Evolutionary conservation across 2,329 filamentous ascomycete genomes (phyloP).

Genomic region (Arthrobotrys iridis): DNA sequence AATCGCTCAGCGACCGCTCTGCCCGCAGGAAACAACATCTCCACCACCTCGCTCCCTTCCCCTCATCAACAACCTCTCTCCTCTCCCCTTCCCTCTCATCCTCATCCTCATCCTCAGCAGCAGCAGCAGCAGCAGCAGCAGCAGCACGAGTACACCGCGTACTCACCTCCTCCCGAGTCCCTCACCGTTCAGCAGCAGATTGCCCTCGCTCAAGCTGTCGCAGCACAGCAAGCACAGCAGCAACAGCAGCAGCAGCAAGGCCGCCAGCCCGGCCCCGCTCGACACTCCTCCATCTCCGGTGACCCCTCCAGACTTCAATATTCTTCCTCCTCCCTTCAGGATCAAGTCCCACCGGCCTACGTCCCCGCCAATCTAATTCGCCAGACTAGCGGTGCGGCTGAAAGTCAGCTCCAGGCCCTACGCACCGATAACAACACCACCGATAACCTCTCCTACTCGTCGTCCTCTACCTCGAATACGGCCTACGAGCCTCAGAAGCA

Average conservation of each 20-base stretch:
- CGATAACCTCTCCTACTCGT: slow-evolving; percentile 38
- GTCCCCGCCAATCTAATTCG: slow-evolving; percentile 37
- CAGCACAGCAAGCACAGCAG: slow-evolving; percentile 57
- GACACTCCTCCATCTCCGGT: slow-evolving; percentile 50
- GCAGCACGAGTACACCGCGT: slow-evolving; percentile 42
- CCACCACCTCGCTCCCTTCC: slow-evolving; percentile 40
- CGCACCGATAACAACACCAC: slow-evolving; percentile 47
- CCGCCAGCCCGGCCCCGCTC: slow-evolving; percentile 21
- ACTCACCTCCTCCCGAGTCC: slow-evolving; percentile 28
- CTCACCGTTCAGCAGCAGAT: slow-evolving; percentile 34
- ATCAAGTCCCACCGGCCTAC: slow-evolving; percentile 16
- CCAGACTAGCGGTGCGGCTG: slow-evolving; percentile 49
- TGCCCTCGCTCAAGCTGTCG: slow-evolving; percentile 23
- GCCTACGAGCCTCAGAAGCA: slow-evolving; percentile 18
- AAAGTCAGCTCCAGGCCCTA: slow-evolving; percentile 55
- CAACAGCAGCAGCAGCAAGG: slow-evolving; percentile 52
- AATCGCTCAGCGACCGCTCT: slow-evolving; percentile 50
- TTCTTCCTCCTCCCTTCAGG: slow-evolving; percentile 6
- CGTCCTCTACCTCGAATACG: slow-evolving; percentile 43
- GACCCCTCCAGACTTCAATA: slow-evolving; percentile 16
- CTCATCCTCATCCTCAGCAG: neutral
- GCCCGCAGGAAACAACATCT: slow-evolving; percentile 46
- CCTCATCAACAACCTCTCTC: neutral
- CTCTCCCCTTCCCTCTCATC: neutral
- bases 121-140: slow-evolving; percentile 6